Base-by-base conservation (phyloP, 192 early-diverging fungal genomes). In the Phycomyces blakesleeanus region DNA sequence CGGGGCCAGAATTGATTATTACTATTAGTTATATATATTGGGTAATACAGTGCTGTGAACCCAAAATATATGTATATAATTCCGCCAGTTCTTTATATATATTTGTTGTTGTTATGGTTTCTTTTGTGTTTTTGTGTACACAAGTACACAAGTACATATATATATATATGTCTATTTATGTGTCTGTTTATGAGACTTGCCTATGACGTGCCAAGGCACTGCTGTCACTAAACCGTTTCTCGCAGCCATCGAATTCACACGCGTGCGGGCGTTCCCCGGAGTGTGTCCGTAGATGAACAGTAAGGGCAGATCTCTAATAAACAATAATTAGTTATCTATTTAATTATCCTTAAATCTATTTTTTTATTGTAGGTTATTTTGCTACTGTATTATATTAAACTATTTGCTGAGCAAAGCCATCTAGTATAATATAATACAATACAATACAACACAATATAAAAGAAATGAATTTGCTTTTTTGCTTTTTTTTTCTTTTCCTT, bases 211-310 rank as follows among this genome's bases (percentile, higher is more conserved):
- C 85, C 57, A 91, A 72, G 27, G 87, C 87, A 47, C 86, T 88
- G 59, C 86, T 87, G 71, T 89, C 87, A 59, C 85, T 89, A 73
- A 92, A 92, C 12, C 73, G 72, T 68, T 90, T 91, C 25, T 82
- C 81, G 73, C 91, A 92, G 34, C 81, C 81, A 27, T 80, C 76
- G 55, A 84, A 76, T 63, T 84, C 78, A 67, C 88, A 89, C 50
- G 76, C 67, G 62, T 89, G 87, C 55, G 89, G 89, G 26, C 85
- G 76, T 66, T 88, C 87, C 12, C 89, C 89, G 11, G 89, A 81
- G 68, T 91, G 89, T 0, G 85, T 88, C 60, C 90, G 86, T 52
- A 82, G 72, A 69, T 92, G 91, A 34, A 92, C 89, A 0, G 86
- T 89, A 59, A 92, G 71, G 57, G 89, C 91, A n/a, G 88, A 89